Evolutionary conservation across 2,329 filamentous ascomycete species (phyloP).

Genomic region (Aureobasidium uvarum): DNA sequence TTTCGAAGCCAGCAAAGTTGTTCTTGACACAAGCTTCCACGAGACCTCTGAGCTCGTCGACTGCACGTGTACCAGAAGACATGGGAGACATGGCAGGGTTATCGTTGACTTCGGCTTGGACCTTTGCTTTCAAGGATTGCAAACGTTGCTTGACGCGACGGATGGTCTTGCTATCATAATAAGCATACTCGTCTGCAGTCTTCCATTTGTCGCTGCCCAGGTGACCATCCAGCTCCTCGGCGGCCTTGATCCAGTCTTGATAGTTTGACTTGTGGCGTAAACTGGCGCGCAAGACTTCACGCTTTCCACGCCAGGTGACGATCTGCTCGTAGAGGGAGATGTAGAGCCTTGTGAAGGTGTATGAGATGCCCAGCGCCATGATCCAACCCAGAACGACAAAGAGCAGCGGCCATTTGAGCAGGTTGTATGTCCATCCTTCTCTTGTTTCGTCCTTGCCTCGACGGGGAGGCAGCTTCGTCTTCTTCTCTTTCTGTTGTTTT

Average conservation of each 20-base stretch:
- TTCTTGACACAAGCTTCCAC: conserved; percentile 93
- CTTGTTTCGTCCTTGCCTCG: conserved; percentile 80
- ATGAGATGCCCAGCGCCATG: conserved; percentile 66
- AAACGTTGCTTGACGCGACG: conserved; percentile 74
- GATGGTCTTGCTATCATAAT: conserved; percentile 88
- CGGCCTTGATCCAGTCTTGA: conserved; percentile 76
- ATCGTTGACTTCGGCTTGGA: conserved; percentile 54
- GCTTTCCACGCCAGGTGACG: conserved; percentile 80
- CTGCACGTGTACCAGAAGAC: conserved; percentile 48
- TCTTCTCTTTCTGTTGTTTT: conserved; percentile 39
- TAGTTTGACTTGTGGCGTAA: conserved; percentile 74
- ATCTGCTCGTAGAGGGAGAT: conserved; percentile 91
- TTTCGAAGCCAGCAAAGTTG: conserved; percentile 95
- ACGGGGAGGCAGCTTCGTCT: conserved; percentile 42
- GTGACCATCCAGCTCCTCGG: conserved; percentile 74
- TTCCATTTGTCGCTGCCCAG: conserved; percentile 81
- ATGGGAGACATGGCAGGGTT: conserved; percentile 16
- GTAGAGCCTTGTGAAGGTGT: conserved; percentile 80
- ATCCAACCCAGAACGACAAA: conserved; percentile 80
- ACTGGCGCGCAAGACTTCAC: conserved; percentile 67
- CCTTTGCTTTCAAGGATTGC: conserved; percentile 56
- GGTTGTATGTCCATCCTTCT: conserved; percentile 84
- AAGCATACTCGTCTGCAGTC: conserved; percentile 66
- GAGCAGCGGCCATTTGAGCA: conserved; percentile 91
- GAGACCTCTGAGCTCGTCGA: conserved; percentile 74